Conservation (phyloP, 805 yeast species). For the Ogataea allantospora region DNA sequence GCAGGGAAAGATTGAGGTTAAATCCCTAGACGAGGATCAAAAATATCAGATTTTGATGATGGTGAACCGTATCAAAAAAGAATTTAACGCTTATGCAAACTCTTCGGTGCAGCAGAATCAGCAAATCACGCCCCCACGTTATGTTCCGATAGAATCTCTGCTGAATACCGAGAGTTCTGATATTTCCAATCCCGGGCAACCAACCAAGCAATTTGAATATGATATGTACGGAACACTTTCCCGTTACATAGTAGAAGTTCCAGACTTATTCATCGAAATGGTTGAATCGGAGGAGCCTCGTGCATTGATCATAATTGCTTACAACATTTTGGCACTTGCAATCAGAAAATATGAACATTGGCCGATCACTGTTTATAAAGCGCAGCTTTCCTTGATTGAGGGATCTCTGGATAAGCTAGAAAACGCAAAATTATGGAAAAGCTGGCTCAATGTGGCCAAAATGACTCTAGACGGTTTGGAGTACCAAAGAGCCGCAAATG, state of each 20-base stretch:
- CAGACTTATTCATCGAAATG: constrained; percentile 18
- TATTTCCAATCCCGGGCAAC: neutral
- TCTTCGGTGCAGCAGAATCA: constrained; percentile 5
- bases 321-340: constrained; percentile 21
- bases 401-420: constrained; percentile 11
- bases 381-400: constrained; percentile 17
- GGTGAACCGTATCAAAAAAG: constrained; percentile 23
- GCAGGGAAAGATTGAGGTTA: constrained; percentile 7
- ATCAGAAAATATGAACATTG: constrained; percentile 17
- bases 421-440: constrained; percentile 16
- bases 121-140: constrained; percentile 8
- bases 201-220: constrained; percentile 13
- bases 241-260: constrained; percentile 23
- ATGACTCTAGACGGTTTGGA: constrained; percentile 8
- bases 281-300: constrained; percentile 23
- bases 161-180: constrained; percentile 6
- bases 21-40: constrained; percentile 10
- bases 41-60: constrained; percentile 9
- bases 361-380: constrained; percentile 18
- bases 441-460: constrained; percentile 23
- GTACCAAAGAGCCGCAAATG: neutral
- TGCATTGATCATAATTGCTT: constrained; percentile 21
- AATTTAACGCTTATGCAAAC: constrained; percentile 23
- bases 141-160: constrained; percentile 19
- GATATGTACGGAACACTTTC: constrained; percentile 26